Percentiles rank a stretch among this genome's conserved stretches.
These are phyloP conservation scores for Phytophthora pini DNA, from an alignment of 352 stramenopile genomes.

Conservation along the genomic window DNA sequence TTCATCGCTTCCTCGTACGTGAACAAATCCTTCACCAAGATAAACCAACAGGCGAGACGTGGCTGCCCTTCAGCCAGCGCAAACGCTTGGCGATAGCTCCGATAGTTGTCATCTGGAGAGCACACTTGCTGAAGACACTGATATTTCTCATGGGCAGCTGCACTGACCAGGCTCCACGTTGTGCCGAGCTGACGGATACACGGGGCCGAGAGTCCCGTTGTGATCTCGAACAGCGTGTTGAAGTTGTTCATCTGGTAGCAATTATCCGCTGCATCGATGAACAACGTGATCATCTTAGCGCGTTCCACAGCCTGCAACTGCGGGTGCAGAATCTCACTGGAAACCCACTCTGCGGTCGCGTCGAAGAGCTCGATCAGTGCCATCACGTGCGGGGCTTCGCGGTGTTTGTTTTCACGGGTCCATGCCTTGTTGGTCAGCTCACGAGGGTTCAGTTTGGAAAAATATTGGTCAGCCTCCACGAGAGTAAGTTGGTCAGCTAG, in stretches of 20 bases:
- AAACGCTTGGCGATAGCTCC: slow-evolving; percentile 85
- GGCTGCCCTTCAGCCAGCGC: slow-evolving; percentile 78
- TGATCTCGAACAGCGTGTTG: slow-evolving; percentile 88
- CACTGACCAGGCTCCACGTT: slow-evolving; percentile 80
- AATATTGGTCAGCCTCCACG: slow-evolving; percentile 82
- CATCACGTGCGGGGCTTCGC: slow-evolving; percentile 83
- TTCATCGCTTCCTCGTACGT: slow-evolving; percentile 89
- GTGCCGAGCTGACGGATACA: slow-evolving; percentile 86
- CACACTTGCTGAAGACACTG: slow-evolving; percentile 84
- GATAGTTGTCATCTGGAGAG: slow-evolving; percentile 89
- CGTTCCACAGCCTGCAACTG: slow-evolving; percentile 83
- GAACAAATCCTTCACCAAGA: slow-evolving; percentile 90
- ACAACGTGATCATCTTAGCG: slow-evolving; percentile 83
- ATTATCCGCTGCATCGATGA: slow-evolving; percentile 84
- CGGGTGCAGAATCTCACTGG: slow-evolving; percentile 88
- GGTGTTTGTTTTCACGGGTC: slow-evolving; percentile 84
- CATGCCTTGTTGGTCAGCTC: slow-evolving; percentile 90
- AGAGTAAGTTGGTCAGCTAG: slow-evolving; percentile 84
- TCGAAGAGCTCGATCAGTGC: slow-evolving; percentile 88
- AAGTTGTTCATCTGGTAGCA: slow-evolving; percentile 91
- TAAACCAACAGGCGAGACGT: slow-evolving; percentile 82
- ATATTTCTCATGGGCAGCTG: slow-evolving; percentile 74
- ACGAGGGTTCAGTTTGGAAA: slow-evolving; percentile 68
- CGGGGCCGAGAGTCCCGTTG: slow-evolving; percentile 77
- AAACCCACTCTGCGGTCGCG: slow-evolving; percentile 86